A percentile compares a stretch with the other conserved stretches of the same genome.
These are phyloP conservation scores for Phytophthora colocasiae DNA, from an alignment of 352 stramenopile species.

Conservation along the genomic window DNA sequence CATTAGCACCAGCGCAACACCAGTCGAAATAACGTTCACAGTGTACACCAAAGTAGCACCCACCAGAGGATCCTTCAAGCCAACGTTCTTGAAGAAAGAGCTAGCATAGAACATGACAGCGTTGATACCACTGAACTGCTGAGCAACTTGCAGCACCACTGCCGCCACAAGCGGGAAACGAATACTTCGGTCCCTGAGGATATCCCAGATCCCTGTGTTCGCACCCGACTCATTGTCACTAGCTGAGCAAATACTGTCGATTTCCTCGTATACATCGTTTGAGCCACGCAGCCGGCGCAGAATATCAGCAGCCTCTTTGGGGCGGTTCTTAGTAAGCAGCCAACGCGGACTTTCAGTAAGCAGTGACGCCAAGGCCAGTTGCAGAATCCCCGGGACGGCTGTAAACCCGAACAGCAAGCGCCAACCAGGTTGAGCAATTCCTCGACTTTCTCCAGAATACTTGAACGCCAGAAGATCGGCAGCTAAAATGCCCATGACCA, in stretches of 20 bases:
- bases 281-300: slow-evolving; percentile 68
- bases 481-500: slow-evolving; percentile 73
- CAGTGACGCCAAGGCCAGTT: slow-evolving; percentile 66
- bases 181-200: slow-evolving; percentile 66
- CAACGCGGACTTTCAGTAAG: slow-evolving; percentile 76
- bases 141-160: slow-evolving; percentile 67
- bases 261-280: slow-evolving; percentile 83
- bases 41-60: slow-evolving; percentile 69
- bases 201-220: slow-evolving; percentile 68
- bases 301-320: slow-evolving; percentile 78
- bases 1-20: slow-evolving; percentile 77
- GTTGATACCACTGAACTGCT: slow-evolving; percentile 82
- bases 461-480: slow-evolving; percentile 63
- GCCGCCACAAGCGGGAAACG: slow-evolving; percentile 70
- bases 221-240: slow-evolving; percentile 80
- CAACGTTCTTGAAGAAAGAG: slow-evolving; percentile 79
- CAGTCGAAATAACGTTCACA: slow-evolving; percentile 78
- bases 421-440: slow-evolving; percentile 66
- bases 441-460: slow-evolving; percentile 64
- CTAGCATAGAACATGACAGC: slow-evolving; percentile 86
- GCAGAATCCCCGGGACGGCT: slow-evolving; percentile 65
- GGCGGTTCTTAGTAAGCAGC: slow-evolving; percentile 75
- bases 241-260: slow-evolving; percentile 82
- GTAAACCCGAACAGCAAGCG: slow-evolving; percentile 77
- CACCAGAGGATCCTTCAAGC: slow-evolving; percentile 70